Base-by-base conservation (phyloP, 768 basidiomycete genomes). In the Udeniomyces megalosporus region DNA sequence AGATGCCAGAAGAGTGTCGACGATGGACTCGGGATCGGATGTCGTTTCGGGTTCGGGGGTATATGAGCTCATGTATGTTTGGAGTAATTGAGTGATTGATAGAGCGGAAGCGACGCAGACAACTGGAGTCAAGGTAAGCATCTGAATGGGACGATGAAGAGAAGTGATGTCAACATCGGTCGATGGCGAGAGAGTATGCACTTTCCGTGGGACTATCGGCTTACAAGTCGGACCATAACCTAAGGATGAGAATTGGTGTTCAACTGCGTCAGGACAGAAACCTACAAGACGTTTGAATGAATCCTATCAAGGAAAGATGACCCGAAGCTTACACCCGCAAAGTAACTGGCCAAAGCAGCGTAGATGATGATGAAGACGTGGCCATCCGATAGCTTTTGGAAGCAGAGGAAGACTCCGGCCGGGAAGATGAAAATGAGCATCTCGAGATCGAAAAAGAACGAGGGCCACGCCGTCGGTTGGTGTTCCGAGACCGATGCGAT, bases 401-500 rank as follows among this genome's bases (percentile, higher is more conserved):
- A 97, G 75, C 90, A 95, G 51, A 95, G 76, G 70, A 87, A 77
- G 42, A 97, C 89, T 67, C 95, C 95, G 20, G 90, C 93, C 3
- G 95, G 95, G 82, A 99, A 99, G 55, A 91, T 76, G 81, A 91
- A 96, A 67, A 97, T 86, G 71, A 99, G 84, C 80, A 96, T 85
- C 69, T 95, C 87, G 60, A 99, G 84, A 73, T 99, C 95, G 85
- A 96, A 97, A 78, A 93, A 97, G 80, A 97, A 97, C 2, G 95
- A 86, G 11, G 95, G 93, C 95, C 95, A 99, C 42, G 95, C 95
- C 5, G 95, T 97, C 20, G 95, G 95, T 72, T 99, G 95, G 76
- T 99, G 95, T 76, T 97, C 95, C 22, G 91, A 95, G 42, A 99
- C 95, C 20, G 92, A 96, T 11, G 95, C 95, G 68, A 99, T 97